Percentiles rank a stretch among this genome's conserved stretches.
Conservation (phyloP, 139 green algal genomes). For the Auxenochlorella pyrenoidosa region DNA sequence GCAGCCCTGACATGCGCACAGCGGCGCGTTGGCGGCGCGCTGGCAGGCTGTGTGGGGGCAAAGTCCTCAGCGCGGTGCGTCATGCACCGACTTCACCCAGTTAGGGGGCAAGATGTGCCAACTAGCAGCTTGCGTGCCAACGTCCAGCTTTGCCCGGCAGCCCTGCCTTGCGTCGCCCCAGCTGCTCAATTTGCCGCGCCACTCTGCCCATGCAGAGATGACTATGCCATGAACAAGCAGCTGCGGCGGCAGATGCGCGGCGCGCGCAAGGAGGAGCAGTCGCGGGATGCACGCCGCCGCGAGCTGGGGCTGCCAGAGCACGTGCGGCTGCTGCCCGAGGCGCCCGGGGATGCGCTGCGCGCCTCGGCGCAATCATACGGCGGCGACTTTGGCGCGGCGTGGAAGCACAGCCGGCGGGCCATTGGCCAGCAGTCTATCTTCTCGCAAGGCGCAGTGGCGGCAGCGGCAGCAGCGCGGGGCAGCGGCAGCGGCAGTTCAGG, state of each 20-base stretch:
- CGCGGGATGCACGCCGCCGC: conserved; percentile 44
- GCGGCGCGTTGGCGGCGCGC: too few relatives aligned
- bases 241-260: conserved; percentile 46
- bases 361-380: conserved; percentile 57
- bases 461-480: background rate
- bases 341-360: conserved; percentile 51
- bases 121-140: too few relatives aligned
- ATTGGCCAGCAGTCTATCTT: conserved; percentile 50
- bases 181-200: too few relatives aligned
- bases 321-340: conserved; percentile 70
- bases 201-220: too few relatives aligned
- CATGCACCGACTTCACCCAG: too few relatives aligned
- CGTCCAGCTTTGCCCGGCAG: too few relatives aligned
- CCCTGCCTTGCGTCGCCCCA: too few relatives aligned
- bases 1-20: too few relatives aligned
- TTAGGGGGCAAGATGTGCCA: too few relatives aligned
- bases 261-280: conserved; percentile 52
- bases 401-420: conserved; percentile 35
- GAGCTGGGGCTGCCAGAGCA: conserved; percentile 67
- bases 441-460: background rate
- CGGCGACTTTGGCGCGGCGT: conserved; percentile 33
- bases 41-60: too few relatives aligned
- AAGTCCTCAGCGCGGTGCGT: too few relatives aligned
- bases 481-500: background rate
- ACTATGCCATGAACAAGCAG: conserved; percentile 51